phyloP scores from a whole-genome alignment of 2,329 filamentous ascomycete genomes.

The Monosporascus sp. region DNA sequence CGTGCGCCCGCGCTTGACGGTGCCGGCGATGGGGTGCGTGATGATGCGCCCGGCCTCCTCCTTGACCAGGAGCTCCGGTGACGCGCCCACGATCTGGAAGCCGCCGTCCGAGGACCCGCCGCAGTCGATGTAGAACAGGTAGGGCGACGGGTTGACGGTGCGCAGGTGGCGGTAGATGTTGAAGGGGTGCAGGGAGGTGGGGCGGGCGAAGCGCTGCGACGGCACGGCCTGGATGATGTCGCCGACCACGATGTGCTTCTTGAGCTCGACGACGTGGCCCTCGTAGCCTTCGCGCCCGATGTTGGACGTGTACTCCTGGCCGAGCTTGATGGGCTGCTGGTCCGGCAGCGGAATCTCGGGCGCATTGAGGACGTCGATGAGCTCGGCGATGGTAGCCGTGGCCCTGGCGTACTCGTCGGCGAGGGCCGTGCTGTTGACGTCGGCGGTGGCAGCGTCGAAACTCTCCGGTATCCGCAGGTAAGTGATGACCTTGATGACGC shows the following conservation, averaged over 20 bases:
- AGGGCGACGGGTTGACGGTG: constrained; percentile 95
- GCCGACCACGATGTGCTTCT: constrained; percentile 83
- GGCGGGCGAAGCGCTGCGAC: constrained; percentile 85
- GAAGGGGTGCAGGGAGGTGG: constrained; percentile 89
- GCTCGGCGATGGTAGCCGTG: constrained; percentile 55
- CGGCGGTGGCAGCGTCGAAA: constrained; percentile 33
- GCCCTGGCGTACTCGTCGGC: constrained; percentile 66
- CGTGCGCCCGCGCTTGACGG: constrained; percentile 79
- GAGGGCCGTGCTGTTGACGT: constrained; percentile 31
- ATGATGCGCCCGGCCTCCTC: constrained; percentile 81
- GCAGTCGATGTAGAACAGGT: constrained; percentile 94
- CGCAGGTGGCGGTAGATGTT: constrained; percentile 96
- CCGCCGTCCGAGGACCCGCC: constrained; percentile 71
- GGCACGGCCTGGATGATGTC: constrained; percentile 98
- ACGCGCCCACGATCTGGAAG: constrained; percentile 94
- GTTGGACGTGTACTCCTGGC: constrained; percentile 84
- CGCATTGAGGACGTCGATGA: constrained; percentile 66
- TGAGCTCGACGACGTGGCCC: constrained; percentile 76
- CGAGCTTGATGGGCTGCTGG: constrained; percentile 66
- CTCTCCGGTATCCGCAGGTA: constrained; percentile 68
- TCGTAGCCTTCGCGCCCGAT: constrained; percentile 87
- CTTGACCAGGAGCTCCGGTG: constrained; percentile 91
- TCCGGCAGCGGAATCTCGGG: constrained; percentile 72
- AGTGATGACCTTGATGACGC: constrained; percentile 87
- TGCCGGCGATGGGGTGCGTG: constrained; percentile 95